Evolutionary conservation across 1,284 basidiomycete species (phyloP), one percentile per base, ranked within the genome.

Genomic region (Marasmius fiardii): DNA sequence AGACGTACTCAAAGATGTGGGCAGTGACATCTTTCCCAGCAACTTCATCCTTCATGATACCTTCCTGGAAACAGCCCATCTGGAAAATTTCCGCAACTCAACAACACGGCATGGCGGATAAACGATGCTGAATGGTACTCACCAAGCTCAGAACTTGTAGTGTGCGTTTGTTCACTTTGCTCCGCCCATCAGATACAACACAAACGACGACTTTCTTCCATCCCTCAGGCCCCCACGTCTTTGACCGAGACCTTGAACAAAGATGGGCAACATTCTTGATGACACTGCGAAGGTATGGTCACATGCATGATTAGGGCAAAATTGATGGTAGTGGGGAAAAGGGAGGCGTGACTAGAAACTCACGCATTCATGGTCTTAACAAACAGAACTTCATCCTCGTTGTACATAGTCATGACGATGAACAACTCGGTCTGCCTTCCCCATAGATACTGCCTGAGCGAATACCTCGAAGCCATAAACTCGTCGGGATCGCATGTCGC

Each of bases 171-270:
- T 96, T 94, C 75, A 94, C 83, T 71, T 95, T 95, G 73, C 76
- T 92, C 33, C 94, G 86, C 28, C 94, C 94, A 67, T 96, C 93
- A 26, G 92, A 94, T 12, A 96, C 93, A 55, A 96, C 80, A 66
- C 93, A 95, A 26, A 96, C 93, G 37, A 96, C 93, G 48, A 95
- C 86, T 71, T 97, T 97, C 77, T 96, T 90, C 95, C 95, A 98
- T 12, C 93, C 92, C 47, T 95, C 88, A 3, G 86, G 73, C 12
- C 95, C 95, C 95, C 95, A 98, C n/a, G 82, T 95, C 75, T 92
- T 95, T 28, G 92, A 95, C 52, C 85, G 80, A 33, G 74, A 80
- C 39, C 95, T 81, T 51, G 84, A 75, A 70, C 93, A 96, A 20
- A 98, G 82, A 69, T 93, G 88, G 6, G 88, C 83, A 55, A 94